phyloP scores from a whole-genome alignment of 306 rosid genomes.

The Mimosa bimucronata region DNA sequence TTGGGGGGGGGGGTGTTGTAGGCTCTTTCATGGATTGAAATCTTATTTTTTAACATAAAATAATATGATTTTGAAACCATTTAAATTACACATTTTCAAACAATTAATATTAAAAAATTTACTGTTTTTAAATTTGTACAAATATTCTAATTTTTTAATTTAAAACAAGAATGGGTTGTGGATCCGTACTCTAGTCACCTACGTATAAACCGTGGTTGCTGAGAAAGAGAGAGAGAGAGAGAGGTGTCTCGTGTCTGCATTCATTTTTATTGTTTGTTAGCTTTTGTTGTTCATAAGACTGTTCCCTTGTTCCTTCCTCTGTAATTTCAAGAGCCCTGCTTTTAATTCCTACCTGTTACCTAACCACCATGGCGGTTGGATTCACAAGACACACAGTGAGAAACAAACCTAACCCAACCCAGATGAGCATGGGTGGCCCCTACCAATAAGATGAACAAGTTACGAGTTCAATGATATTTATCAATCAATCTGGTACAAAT shows the following conservation, averaged over 20 bases:
- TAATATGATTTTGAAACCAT: no score
- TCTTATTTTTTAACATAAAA: no score
- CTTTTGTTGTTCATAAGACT: neutral
- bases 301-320: neutral
- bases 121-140: no score
- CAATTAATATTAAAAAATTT: no score
- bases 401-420: neutral
- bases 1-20: no score
- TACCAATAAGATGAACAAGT: neutral
- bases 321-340: neutral
- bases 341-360: neutral
- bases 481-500: neutral
- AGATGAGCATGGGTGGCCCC: neutral
- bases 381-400: conserved; percentile 9
- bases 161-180: no score
- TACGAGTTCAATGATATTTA: neutral
- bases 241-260: neutral
- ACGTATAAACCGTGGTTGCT: no score
- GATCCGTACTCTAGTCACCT: no score
- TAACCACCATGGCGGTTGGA: conserved; percentile 19
- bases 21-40: no score
- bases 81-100: no score
- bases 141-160: no score
- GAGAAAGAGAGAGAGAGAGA: no score
- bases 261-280: neutral